Base-by-base conservation (phyloP, 2,329 filamentous ascomycete species). In the Cladophialophora chaetospira region DNA sequence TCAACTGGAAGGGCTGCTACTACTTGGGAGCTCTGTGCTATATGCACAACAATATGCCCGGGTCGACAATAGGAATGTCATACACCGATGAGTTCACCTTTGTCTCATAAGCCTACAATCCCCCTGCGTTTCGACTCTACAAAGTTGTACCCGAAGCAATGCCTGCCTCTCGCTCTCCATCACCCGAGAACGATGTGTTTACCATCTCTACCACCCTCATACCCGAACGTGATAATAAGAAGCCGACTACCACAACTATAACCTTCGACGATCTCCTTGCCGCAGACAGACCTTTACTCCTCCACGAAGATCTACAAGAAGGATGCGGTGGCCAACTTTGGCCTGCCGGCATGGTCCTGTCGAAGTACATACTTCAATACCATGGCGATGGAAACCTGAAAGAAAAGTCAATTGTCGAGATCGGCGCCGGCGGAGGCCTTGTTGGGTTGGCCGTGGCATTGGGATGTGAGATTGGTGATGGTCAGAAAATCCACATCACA, bases 251-350 rank as follows among this genome's bases (percentile, higher is more conserved):
- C n/a, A 80, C 77, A 3, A 69, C 68, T 21, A 70, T 85, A 15
- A 77, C 81, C 31, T 94, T 97, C 68, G 87, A 88, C 61, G 88
- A 89, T 35, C 81, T 94, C 50, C 79, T 97, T 29, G 73, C 79
- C 17, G 76, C 82, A 45, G n/a, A 28, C 17, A 86, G 88, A 42
- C 58, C 64, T 38, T 80, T 97, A 60, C 79, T 82, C 58, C 82
- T 97, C 13, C 88, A 89, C 67, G 91, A 97, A 72, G 92, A 97
- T 72, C 81, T 96, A 45, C 84, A 83, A 55, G 84, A 89, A 62
- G 94, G 94, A 59, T 97, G 94, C 72, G 94, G 94, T 46, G 94
- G 94, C 2, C 89, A 95, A 73, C 81, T 95, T 9, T 97, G 94
- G 94, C 93, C 92, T 2, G 93, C 93, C 0, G 94, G 94, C 9